These are phyloP conservation scores for Aspergillus indologenus DNA, from an alignment of 495 filamentous ascomycete species.

Conservation along the genomic window DNA sequence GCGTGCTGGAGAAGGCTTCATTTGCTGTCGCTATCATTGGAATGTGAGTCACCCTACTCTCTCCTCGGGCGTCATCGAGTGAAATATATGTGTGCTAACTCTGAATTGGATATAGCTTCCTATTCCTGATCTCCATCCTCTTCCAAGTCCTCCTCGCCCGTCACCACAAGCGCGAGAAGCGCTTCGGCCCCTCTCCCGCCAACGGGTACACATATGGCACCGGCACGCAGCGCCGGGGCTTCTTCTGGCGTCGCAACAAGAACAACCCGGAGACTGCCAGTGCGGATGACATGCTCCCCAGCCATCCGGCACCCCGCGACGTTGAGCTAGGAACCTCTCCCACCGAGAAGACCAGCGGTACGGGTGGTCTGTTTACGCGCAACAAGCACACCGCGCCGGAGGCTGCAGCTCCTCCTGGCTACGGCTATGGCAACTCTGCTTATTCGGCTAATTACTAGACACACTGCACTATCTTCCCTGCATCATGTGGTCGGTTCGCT, in stretches of 20 bases:
- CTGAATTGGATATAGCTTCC: constrained; percentile 42
- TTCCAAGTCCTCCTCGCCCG: constrained; percentile 63
- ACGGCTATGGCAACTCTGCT: constrained; percentile 39
- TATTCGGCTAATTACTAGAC: constrained; percentile 38
- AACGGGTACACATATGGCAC: constrained; percentile 76
- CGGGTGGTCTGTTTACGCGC: constrained; percentile 21
- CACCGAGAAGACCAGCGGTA: constrained; percentile 7
- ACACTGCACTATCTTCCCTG: neutral
- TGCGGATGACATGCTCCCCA: constrained; percentile 32
- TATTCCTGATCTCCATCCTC: constrained; percentile 64
- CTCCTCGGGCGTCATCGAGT: neutral
- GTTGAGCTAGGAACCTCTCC: constrained; percentile 29
- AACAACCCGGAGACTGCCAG: constrained; percentile 33
- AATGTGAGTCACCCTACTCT: constrained; percentile 56
- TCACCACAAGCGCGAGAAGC: constrained; percentile 73
- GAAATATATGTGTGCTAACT: constrained; percentile 1
- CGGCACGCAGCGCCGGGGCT: constrained; percentile 31
- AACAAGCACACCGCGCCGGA: constrained; percentile 24
- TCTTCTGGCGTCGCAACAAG: constrained; percentile 52
- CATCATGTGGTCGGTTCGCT: no score
- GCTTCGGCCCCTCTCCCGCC: constrained; percentile 71
- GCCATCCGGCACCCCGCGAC: constrained; percentile 36
- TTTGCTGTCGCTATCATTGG: constrained; percentile 77
- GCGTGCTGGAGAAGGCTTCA: constrained; percentile 65
- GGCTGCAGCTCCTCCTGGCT: constrained; percentile 16